Conservation (phyloP, 2,329 filamentous ascomycete species). For the Chaetomium globosum region DNA sequence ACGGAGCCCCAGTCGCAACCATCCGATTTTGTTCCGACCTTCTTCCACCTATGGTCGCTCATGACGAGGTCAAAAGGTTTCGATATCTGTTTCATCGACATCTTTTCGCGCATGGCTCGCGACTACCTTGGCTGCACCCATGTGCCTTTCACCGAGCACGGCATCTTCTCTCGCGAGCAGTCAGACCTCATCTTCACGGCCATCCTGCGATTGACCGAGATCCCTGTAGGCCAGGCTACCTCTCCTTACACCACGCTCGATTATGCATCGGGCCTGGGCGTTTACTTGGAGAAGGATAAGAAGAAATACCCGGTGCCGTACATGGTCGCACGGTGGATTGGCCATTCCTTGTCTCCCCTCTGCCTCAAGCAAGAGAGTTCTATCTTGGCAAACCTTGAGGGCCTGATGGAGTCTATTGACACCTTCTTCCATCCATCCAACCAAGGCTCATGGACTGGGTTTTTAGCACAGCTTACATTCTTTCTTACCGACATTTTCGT, state of each 20-base stretch:
- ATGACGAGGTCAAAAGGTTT: conserved; percentile 86
- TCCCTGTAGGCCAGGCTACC: conserved; percentile 92
- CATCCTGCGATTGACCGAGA: conserved; percentile 84
- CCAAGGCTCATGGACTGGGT: conserved; percentile 86
- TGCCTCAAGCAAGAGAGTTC: conserved; percentile 78
- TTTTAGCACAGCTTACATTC: conserved; percentile 85
- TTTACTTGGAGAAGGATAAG: conserved; percentile 87
- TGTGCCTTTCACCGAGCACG: conserved; percentile 80
- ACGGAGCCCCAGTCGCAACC: conserved; percentile 77
- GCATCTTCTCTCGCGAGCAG: conserved; percentile 90
- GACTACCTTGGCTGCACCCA: conserved; percentile 77
- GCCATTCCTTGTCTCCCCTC: conserved; percentile 86
- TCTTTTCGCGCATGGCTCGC: conserved; percentile 82
- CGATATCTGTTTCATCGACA: conserved; percentile 85
- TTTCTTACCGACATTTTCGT: conserved; percentile 96
- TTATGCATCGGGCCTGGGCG: conserved; percentile 76
- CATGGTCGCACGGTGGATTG: conserved; percentile 88
- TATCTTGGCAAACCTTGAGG: conserved; percentile 81
- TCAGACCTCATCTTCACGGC: conserved; percentile 92
- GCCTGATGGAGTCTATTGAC: conserved; percentile 89
- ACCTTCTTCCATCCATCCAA: conserved; percentile 99
- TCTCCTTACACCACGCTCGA: conserved; percentile 90
- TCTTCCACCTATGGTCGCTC: conserved; percentile 96
- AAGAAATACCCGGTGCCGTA: conserved; percentile 92
- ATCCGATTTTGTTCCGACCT: conserved; percentile 84